These are phyloP conservation scores for Colletotrichum cordylinicola DNA, from an alignment of 2,329 filamentous ascomycete genomes.

Conservation along the genomic window DNA sequence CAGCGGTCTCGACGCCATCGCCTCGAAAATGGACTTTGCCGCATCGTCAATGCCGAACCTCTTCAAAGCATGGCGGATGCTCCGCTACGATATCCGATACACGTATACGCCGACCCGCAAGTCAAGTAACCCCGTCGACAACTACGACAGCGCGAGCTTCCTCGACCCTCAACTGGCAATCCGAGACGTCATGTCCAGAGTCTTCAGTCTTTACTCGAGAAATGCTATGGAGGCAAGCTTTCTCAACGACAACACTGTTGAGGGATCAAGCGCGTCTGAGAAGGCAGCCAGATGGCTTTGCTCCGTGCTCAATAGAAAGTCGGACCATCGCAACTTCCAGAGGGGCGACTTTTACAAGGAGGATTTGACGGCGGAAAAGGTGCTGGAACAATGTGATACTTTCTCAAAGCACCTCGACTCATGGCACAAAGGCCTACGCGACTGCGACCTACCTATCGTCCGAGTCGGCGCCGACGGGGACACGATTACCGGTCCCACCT, in stretches of 20 bases:
- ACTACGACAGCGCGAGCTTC: background rate
- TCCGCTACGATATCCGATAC: background rate
- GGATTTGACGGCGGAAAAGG: background rate
- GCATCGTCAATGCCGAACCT: background rate
- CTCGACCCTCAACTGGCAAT: conserved; percentile 7
- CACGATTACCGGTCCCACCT: background rate
- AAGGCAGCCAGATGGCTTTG: conserved; percentile 4
- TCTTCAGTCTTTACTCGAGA: background rate
- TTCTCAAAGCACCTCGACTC: background rate
- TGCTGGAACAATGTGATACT: background rate
- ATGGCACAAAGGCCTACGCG: background rate
- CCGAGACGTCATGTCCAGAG: background rate
- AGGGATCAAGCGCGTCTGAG: background rate
- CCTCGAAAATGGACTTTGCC: conserved; percentile 3
- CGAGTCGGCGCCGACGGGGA: background rate
- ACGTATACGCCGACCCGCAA: background rate
- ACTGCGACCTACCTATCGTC: background rate
- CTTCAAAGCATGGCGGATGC: conserved; percentile 16
- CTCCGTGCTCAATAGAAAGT: background rate
- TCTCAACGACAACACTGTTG: background rate
- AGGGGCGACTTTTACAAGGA: conserved; percentile 3
- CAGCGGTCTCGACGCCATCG: background rate
- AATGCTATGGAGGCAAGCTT: conserved; percentile 6
- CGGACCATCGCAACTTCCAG: background rate
- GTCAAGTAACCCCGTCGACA: background rate